Evolutionary conservation across 768 basidiomycete species (phyloP), one percentile per base, ranked within the genome.

Genomic region (Lactarius psammicola): DNA sequence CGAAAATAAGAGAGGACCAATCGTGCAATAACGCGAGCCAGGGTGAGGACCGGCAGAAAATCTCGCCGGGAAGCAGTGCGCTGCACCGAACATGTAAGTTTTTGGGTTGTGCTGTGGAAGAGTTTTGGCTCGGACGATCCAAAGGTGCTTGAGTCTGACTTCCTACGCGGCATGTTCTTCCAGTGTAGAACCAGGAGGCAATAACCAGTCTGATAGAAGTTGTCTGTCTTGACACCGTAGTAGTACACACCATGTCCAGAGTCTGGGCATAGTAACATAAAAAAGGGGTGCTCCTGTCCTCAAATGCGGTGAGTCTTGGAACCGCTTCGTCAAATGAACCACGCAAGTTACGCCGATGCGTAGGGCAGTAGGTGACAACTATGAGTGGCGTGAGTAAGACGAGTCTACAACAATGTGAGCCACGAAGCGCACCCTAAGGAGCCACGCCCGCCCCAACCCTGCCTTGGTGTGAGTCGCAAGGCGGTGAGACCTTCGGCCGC

Each of bases 401-500:
- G n/a, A 40, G 8, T 44, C 38, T 13, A n/a, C 20, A 28, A 17
- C 9, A 31, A 33, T 23, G 38, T 28, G 6, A n/a, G 18, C 23
- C 5, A 31, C 26, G 49, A 51, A 44, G 38, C 64, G 30, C 38
- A 92, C 89, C 94, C 94, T 51, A 97, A 78, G 74, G 89, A 80
- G 10, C 94, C 94, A 65, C 92, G 80, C 11, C 94, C 94, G 67
- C 92, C 93, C 94, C 94, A 97, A 8, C 87, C 87, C 63, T 81
- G 84, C 58, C 85, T 76, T 7, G 93, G 92, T 3, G 79, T 87
- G 51, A 94, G 77, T n/a, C 75, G 81, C 64, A 93, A 71, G 23
- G 78, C 78, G 17, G 85, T 69, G 8, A 71, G 74, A 68, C 83
- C 74, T 3, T 75, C 80, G 6, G 78, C 75, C 51, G 46, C 67